Evolutionary conservation across 2,329 filamentous ascomycete species (phyloP).

Genomic region (Fusarium nematophilum): DNA sequence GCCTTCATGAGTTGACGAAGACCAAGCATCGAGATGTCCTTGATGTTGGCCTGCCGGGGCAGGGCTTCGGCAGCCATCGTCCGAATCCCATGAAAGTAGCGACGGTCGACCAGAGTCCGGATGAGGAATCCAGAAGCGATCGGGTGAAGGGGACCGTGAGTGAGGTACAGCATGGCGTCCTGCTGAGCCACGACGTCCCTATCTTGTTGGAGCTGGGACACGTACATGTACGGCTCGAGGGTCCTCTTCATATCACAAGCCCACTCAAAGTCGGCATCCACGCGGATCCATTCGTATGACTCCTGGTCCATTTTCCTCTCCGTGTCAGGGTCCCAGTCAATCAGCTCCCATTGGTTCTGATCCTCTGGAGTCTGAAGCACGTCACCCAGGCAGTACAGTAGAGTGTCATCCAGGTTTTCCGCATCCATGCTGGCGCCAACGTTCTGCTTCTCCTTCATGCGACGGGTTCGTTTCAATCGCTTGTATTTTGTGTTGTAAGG

Average conservation of each 20-base stretch:
- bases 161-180: slow-evolving; percentile 80
- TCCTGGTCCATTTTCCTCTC: slow-evolving; percentile 94
- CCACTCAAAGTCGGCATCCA: slow-evolving; percentile 99
- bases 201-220: slow-evolving; percentile 97
- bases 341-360: slow-evolving; percentile 82
- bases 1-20: slow-evolving; percentile 85
- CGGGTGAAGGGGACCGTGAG: slow-evolving; percentile 74
- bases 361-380: slow-evolving; percentile 87
- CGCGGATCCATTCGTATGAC: slow-evolving; percentile 97
- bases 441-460: slow-evolving; percentile 79
- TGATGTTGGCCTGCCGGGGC: slow-evolving; percentile 76
- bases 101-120: slow-evolving; percentile 87
- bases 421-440: slow-evolving; percentile 69
- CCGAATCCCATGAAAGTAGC: slow-evolving; percentile 95
- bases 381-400: slow-evolving; percentile 93
- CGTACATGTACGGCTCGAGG: slow-evolving; percentile 96
- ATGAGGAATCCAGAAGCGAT: slow-evolving; percentile 90
- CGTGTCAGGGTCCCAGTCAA: slow-evolving; percentile 90
- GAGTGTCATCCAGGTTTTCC: slow-evolving; percentile 78
- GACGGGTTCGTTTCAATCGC: slow-evolving; percentile 87
- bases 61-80: slow-evolving; percentile 85
- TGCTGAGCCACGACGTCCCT: slow-evolving; percentile 92
- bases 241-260: slow-evolving; percentile 83
- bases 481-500: slow-evolving; percentile 99
- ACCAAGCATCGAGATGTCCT: slow-evolving; percentile 78